Evolutionary conservation across 371 early-diverging fungal species (phyloP), one percentile per base, ranked within the genome.

Genomic region (Haplosporangium sp.): DNA sequence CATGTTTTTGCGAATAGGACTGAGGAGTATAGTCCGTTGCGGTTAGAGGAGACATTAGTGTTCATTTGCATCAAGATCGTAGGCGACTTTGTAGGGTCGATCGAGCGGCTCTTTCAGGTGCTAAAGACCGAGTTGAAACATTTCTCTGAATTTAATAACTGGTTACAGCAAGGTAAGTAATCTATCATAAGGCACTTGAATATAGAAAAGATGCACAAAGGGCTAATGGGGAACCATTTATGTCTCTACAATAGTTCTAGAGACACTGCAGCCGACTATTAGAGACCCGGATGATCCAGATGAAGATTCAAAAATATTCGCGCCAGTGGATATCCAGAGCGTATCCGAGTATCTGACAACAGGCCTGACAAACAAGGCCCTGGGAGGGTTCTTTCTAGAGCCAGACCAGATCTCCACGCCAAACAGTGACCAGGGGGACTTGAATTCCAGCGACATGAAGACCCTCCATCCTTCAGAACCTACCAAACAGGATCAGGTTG

Each of bases 101-200:
- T 70, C 10, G 77, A 76, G 21, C 53, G 57, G 21, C 60, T 76
- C 5, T 70, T 76, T 43, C 50, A 52, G 23, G 71, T 51, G 29
- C 47, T 76, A 42, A 70, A 76, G 54, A 23, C 52, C 40, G 71
- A 71, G 46, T 11, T 60, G 41, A 71, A 67, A 50, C 60, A 63
- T 41, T 76, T 76, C 29, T 8, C 13, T 16, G 77, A 76, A 41
- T 76, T 76, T 62, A 59, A 71, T 16, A 76, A 76, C 48, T 76
- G 77, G 77, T 48, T 76, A 12, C 67, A 64, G 29, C 77, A 69
- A 56, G 71, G 77, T 76, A 62, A 14, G 40, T 20, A 29, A 29
- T 29, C 4, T 29, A 29, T 29, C 29, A 29, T 4, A 29, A 29
- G 29, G 29, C 29, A 4, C 29, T 2, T 29, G 29, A 4, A 29